Conservation (phyloP, 306 rosid species). For the Erythrophleum fordii region DNA sequence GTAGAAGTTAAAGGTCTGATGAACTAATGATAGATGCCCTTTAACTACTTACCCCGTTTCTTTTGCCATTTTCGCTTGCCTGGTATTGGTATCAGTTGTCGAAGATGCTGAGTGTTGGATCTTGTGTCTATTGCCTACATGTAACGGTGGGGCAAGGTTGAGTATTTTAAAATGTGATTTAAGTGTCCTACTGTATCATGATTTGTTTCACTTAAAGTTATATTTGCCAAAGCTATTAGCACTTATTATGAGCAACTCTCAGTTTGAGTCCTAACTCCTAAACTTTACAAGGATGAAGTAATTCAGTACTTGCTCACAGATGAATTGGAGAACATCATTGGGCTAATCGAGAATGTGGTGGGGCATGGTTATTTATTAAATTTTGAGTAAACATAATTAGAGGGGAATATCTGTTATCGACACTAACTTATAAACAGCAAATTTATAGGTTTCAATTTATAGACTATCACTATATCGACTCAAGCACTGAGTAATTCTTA, state of each 20-base stretch:
- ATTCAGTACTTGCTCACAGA: not conserved
- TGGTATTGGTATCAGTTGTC: not conserved
- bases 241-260: not conserved
- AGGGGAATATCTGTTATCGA: not conserved
- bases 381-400: no score
- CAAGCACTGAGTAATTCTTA: not conserved
- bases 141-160: no score
- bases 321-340: not conserved
- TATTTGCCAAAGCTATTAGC: not conserved
- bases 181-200: not conserved
- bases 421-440: not conserved
- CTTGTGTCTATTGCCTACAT: not conserved
- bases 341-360: not conserved
- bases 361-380: no score
- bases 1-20: not conserved
- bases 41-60: not conserved
- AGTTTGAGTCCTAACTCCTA: not conserved
- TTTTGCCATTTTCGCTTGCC: not conserved
- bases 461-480: not conserved
- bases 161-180: not conserved
- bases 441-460: not conserved
- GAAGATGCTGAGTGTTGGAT: not conserved
- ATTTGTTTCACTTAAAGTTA: not conserved
- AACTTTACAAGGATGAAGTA: not conserved
- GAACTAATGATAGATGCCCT: not conserved